These are phyloP conservation scores for Phaeotremella fagi DNA, from an alignment of 768 basidiomycete species.

Conservation along the genomic window DNA sequence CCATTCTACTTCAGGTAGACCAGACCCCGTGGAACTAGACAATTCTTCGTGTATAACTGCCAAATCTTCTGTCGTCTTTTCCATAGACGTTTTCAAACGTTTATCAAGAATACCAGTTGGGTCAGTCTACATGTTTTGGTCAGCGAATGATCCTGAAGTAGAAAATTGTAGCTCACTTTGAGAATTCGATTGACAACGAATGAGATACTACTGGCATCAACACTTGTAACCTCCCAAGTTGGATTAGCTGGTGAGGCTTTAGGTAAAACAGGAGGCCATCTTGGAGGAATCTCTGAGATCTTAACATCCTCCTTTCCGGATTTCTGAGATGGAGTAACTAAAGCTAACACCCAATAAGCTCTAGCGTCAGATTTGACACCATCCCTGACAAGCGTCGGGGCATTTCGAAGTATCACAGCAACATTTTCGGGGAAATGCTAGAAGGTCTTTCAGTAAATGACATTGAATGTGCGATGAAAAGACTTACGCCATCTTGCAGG, in stretches of 20 bases:
- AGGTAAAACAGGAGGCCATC: constrained; percentile 65
- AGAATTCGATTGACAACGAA: constrained; percentile 65
- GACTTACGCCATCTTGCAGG: constrained; percentile 70
- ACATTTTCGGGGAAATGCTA: constrained; percentile 72
- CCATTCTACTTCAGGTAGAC: constrained; percentile 79
- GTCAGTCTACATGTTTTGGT: constrained; percentile 21
- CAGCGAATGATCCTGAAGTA: background rate
- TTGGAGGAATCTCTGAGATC: constrained; percentile 60
- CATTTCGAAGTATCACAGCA: constrained; percentile 63
- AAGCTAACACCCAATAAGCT: constrained; percentile 65
- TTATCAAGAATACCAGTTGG: constrained; percentile 52
- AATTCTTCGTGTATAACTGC: constrained; percentile 55
- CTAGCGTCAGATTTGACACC: constrained; percentile 34
- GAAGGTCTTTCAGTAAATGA: no score
- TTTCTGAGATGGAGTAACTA: constrained; percentile 64
- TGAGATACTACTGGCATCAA: constrained; percentile 68
- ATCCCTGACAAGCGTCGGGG: constrained; percentile 26
- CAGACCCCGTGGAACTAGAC: constrained; percentile 27
- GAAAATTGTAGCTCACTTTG: constrained; percentile 56
- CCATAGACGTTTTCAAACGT: constrained; percentile 61
- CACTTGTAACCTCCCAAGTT: constrained; percentile 62
- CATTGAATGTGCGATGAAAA: background rate
- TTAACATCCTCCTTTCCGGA: constrained; percentile 57
- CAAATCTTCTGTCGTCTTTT: constrained; percentile 50
- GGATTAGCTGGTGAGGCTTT: constrained; percentile 54